phyloP scores from a whole-genome alignment of 768 basidiomycete species.

The Mycena pura region DNA sequence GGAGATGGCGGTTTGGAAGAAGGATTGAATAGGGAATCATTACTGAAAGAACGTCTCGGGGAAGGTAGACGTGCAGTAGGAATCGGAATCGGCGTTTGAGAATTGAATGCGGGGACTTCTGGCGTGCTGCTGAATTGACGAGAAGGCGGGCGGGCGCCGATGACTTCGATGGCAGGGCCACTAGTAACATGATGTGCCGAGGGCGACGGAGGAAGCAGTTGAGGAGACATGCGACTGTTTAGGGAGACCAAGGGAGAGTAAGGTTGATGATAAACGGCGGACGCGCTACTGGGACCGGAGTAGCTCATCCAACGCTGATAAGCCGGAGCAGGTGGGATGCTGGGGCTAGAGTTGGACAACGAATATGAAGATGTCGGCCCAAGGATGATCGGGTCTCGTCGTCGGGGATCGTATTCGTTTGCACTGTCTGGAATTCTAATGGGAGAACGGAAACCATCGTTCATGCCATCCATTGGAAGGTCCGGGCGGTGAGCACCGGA shows the following conservation, averaged over 20 bases:
- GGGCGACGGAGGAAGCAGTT: background rate
- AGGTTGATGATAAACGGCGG: conserved; percentile 11
- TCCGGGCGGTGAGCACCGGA: conserved; percentile 8
- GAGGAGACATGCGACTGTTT: conserved; percentile 7
- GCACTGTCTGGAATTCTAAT: conserved; percentile 16
- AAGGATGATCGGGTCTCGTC: conserved; percentile 16
- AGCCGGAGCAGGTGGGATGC: background rate
- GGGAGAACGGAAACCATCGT: conserved; percentile 4
- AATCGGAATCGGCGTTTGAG: conserved; percentile 4
- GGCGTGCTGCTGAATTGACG: background rate
- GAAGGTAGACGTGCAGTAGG: background rate
- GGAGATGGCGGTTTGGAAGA: background rate
- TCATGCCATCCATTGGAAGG: background rate
- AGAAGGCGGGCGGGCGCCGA: conserved; percentile 1
- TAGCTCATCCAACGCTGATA: conserved; percentile 25
- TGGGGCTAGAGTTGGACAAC: too few relatives aligned
- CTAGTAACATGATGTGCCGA: background rate
- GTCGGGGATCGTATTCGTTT: conserved; percentile 22
- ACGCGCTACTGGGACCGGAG: background rate
- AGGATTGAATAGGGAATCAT: background rate
- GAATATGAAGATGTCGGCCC: conserved; percentile 20
- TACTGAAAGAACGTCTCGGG: background rate
- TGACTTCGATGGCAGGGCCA: background rate
- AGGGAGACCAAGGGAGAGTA: conserved; percentile 22
- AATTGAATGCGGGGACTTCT: conserved; percentile 1